Conservation (phyloP, 345 rosid species). For the Carallia brachiata region DNA sequence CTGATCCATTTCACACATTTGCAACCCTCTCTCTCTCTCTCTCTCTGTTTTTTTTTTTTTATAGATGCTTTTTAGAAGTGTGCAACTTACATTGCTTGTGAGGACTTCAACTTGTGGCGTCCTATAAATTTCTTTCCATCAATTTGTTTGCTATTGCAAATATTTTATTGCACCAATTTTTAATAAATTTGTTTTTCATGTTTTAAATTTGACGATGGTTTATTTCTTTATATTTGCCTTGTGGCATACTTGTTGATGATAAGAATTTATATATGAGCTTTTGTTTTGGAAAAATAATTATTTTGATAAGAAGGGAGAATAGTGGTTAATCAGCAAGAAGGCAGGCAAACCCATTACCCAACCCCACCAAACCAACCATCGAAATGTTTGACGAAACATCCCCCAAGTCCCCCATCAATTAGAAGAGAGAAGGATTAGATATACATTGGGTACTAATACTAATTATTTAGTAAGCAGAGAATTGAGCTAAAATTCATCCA, state of each 20-base stretch:
- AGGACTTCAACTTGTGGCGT: not conserved
- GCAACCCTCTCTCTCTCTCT: not conserved
- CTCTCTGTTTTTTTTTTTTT: not conserved
- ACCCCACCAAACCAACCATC: not conserved
- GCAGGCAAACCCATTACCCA: no score
- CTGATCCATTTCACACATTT: not conserved
- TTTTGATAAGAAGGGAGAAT: no score
- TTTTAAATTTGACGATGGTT: no score
- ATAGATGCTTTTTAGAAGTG: not conserved
- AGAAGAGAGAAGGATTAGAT: not conserved
- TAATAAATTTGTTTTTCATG: no score
- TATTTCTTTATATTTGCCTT: not conserved
- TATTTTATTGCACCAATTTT: no score
- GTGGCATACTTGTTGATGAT: no score
- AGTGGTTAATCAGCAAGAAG: no score
- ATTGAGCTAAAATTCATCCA: no score
- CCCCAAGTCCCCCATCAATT: not conserved
- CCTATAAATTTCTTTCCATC: not conserved
- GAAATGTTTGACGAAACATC: slow-evolving; percentile 19
- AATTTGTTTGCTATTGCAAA: not conserved
- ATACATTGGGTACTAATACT: no score
- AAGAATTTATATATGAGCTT: no score
- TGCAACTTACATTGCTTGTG: not conserved
- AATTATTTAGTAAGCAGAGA: no score
- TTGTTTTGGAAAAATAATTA: no score